Conservation (phyloP, 495 filamentous ascomycete species). For the Tetracladium marchalianum region DNA sequence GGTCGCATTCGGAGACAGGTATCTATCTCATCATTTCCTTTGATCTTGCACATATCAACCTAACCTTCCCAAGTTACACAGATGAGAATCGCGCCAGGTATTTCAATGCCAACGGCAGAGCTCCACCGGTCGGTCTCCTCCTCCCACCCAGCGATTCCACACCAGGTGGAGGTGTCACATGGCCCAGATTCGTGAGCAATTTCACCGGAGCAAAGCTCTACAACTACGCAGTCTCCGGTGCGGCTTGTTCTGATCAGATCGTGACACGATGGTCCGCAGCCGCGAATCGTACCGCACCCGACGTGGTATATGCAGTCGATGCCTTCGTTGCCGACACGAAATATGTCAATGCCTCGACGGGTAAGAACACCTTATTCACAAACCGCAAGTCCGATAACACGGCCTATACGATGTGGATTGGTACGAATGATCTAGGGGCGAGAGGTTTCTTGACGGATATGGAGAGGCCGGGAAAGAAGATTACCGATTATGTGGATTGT, state of each 20-base stretch:
- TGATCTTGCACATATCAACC: neutral
- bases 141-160: slow-evolving; percentile 36
- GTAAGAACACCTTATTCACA: slow-evolving; percentile 37
- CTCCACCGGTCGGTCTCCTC: slow-evolving; percentile 49
- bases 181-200: slow-evolving; percentile 51
- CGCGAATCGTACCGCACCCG: slow-evolving; percentile 46
- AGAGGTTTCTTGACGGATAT: slow-evolving; percentile 52
- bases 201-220: slow-evolving; percentile 49
- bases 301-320: slow-evolving; percentile 59
- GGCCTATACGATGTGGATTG: slow-evolving; percentile 68
- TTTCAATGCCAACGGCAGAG: slow-evolving; percentile 39
- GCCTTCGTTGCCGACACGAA: slow-evolving; percentile 54
- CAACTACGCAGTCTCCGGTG: slow-evolving; percentile 65
- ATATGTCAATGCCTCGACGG: slow-evolving; percentile 25
- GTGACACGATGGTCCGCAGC: slow-evolving; percentile 37
- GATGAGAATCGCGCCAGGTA: slow-evolving; percentile 58
- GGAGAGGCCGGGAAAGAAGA: slow-evolving; percentile 44
- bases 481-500: slow-evolving; percentile 55
- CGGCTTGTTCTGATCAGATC: slow-evolving; percentile 59
- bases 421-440: slow-evolving; percentile 64
- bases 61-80: slow-evolving; percentile 40
- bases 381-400: slow-evolving; percentile 43
- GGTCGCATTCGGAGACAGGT: slow-evolving; percentile 57
- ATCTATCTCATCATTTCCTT: neutral
- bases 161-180: slow-evolving; percentile 53